These are phyloP conservation scores for Fusarium redolens DNA, from an alignment of 2,329 filamentous ascomycete genomes.

Conservation along the genomic window DNA sequence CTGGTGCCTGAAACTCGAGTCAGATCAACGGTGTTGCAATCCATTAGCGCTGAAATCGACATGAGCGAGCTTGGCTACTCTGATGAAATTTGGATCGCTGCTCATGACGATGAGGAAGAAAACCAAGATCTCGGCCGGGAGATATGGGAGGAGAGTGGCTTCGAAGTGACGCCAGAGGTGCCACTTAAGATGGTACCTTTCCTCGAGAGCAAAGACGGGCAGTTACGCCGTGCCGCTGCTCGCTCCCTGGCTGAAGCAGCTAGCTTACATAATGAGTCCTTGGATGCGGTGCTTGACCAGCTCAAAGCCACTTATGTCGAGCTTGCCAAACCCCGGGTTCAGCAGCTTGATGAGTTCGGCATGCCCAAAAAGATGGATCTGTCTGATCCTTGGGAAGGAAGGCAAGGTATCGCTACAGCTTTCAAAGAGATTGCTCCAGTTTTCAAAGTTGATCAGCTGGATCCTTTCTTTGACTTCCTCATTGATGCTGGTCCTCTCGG, in stretches of 20 bases:
- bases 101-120: conserved; percentile 89
- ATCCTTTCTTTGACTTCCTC: conserved; percentile 84
- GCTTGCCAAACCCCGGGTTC: conserved; percentile 83
- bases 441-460: conserved; percentile 76
- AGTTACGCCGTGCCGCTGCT: conserved; percentile 85
- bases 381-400: conserved; percentile 88
- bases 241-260: conserved; percentile 83
- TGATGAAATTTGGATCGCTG: conserved; percentile 92
- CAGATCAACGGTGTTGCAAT: conserved; percentile 85
- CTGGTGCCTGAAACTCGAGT: conserved; percentile 85
- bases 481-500: conserved; percentile 89
- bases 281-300: conserved; percentile 70
- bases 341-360: conserved; percentile 90
- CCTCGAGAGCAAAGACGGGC: conserved; percentile 80
- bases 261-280: conserved; percentile 66
- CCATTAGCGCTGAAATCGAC: conserved; percentile 91
- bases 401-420: conserved; percentile 88
- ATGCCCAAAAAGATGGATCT: conserved; percentile 92
- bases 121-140: conserved; percentile 85
- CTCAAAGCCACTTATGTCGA: conserved; percentile 80
- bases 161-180: conserved; percentile 74
- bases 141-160: conserved; percentile 95
- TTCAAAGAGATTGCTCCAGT: conserved; percentile 83
- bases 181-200: conserved; percentile 79
- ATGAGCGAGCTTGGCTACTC: conserved; percentile 88